phyloP scores from a whole-genome alignment of 306 rosid species.

The Fagus sylvatica region DNA sequence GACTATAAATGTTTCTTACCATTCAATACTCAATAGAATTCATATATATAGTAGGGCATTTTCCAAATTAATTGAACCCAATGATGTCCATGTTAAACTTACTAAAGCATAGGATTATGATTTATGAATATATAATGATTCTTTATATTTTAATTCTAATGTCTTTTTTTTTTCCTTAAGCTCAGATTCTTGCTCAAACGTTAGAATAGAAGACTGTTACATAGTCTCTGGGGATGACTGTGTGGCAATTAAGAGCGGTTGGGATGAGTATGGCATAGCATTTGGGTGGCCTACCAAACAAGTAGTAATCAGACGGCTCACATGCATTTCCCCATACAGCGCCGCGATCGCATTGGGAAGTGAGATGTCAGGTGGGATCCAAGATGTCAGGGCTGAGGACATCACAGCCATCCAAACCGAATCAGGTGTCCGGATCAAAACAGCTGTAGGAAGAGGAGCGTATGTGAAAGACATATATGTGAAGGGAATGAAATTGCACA shows the following conservation, averaged over 20 bases:
- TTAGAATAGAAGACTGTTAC: constrained; percentile 73
- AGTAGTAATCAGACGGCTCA: constrained; percentile 58
- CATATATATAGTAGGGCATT: no score
- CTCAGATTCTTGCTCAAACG: constrained; percentile 72
- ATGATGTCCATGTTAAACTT: no score
- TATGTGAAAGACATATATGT: constrained; percentile 74
- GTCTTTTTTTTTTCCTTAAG: background rate
- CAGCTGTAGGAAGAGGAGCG: constrained; percentile 76
- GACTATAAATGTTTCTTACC: background rate
- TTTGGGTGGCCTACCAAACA: constrained; percentile 73
- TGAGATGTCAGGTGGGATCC: constrained; percentile 83
- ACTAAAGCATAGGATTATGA: no score
- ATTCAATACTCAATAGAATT: no score
- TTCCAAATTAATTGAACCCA: no score
- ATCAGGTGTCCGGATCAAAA: constrained; percentile 74
- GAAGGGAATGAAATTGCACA: constrained; percentile 50
- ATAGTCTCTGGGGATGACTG: constrained; percentile 87
- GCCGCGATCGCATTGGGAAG: constrained; percentile 82
- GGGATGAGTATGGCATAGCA: constrained; percentile 80
- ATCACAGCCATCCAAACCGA: constrained; percentile 56
- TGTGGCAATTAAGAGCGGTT: constrained; percentile 81
- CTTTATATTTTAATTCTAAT: no score
- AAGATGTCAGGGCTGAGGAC: constrained; percentile 74
- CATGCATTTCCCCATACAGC: constrained; percentile 74
- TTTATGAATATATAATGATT: background rate